Evolutionary conservation across 306 rosid species (phyloP), one percentile per base, ranked within the genome.

Genomic region (Cajanus cajan): DNA sequence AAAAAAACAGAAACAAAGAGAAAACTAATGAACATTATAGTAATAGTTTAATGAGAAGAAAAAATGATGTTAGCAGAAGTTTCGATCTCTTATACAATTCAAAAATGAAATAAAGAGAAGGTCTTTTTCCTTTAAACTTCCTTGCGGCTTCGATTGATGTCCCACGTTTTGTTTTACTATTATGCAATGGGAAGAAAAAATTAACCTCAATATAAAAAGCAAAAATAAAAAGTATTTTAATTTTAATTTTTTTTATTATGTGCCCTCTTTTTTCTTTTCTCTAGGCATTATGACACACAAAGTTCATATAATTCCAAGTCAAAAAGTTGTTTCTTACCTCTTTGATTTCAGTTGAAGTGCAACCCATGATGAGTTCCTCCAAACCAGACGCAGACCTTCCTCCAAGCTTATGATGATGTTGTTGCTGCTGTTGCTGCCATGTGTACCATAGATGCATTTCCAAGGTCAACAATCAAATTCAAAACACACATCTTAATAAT

Each of bases 361-460:
- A 92, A 4, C 96, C 96, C 98, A 94, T 94, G 31, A 94, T 94
- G 87, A 94, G 94, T 89, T 94, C 98, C 80, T 94, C 98, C 87
- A 94, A 90, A 22, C 98, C 98, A 52, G 97, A 90, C 19, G 98
- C 91, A 63, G 98, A 94, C 85, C 98, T 92, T 57, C 76, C 96
- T 78, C 90, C 94, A 50, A 89, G 75, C 77, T 90, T 89, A 86
- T 94, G 91, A 86, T 94, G 91, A 86, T 94, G 98, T 8, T 94
- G 97, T 3, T 93, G 91, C 66, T 86, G 88, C 43, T 86, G 51
- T 10, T 87, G 94, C 40, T 83, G 91, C 84, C 82, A 84, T 71
- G 78, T 86, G 79, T 68, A 62, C 28, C 11, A 77, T 39, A 43
- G 45, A 64, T 41, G 55, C 74, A 87, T 74, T 76, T 71, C 81